Evolutionary conservation across 1,284 basidiomycete species (phyloP), one percentile per base, ranked within the genome.

Genomic region (Trametes versicolor): DNA sequence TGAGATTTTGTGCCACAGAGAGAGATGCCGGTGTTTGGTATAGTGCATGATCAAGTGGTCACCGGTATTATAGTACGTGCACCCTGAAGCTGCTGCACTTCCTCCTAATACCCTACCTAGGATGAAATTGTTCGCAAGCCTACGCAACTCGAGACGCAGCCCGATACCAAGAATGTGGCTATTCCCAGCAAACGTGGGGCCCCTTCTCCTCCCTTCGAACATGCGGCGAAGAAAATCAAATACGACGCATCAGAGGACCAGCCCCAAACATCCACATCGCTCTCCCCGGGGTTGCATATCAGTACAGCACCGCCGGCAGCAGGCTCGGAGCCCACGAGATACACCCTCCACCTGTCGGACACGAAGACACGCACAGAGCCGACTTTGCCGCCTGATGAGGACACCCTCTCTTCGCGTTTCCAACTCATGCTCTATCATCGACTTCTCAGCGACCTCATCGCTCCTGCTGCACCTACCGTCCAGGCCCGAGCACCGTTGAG

Each of bases 341-440:
- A 64, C 37, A 32, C 25, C 15, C 77, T 96, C 0, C 81, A 79
- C 63, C 74, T 96, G 7, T 79, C 87, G n/a, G 94, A 96, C 73
- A 92, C 89, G 58, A 96, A 96, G 76, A 94, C 94, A 9, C 85
- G 94, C 21, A 80, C 79, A 8, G 75, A 74, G 0, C 72, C 80
- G 0, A 82, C 77, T 8, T 66, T 95, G 2, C 94, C 94, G 0
- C 75, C 79, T 12, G 81, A 88, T 19, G 83, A 84, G 50, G 92
- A 95, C 72, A 83, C 88, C 0, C 73, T 86, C 17, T 78, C 87
- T 0, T 87, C 93, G 0, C 85, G 86, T n/a, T 78, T 94, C 23
- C 94, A 96, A 75, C 83, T 96, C 5, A 95, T 95, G 93, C 76
- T 95, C 36, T 96, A 96, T 76, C 87, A 90, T 72, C 88, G 89